Percentiles rank a stretch among this genome's conserved stretches.
phyloP scores from a whole-genome alignment of 805 yeast genomes.

The Myxozyma mucilagina region DNA sequence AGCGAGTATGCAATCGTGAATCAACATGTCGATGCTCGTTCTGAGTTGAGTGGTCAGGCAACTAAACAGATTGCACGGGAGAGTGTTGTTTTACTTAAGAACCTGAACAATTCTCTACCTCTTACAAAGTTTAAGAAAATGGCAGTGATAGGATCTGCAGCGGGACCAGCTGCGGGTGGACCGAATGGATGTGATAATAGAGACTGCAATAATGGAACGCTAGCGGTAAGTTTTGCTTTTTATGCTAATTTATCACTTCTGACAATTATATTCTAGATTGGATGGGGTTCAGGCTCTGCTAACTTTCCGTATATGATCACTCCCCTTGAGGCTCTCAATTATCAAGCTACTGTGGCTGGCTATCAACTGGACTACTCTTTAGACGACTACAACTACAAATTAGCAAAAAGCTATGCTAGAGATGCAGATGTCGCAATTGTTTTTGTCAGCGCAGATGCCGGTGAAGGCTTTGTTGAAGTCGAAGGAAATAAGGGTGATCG shows the following conservation, averaged over 20 bases:
- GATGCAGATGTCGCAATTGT: slow-evolving; percentile 56
- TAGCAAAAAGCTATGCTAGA: slow-evolving; percentile 49
- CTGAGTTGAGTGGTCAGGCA: slow-evolving; percentile 44
- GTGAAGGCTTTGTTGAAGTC: slow-evolving; percentile 60
- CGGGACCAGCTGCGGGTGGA: slow-evolving; percentile 54
- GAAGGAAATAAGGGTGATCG: slow-evolving; percentile 63
- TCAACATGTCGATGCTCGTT: slow-evolving; percentile 56
- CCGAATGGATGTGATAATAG: slow-evolving; percentile 54
- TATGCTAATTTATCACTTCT: background rate
- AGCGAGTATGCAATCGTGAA: slow-evolving; percentile 58
- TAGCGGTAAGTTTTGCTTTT: slow-evolving; percentile 40
- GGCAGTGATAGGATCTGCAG: slow-evolving; percentile 56
- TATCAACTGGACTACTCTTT: slow-evolving; percentile 49
- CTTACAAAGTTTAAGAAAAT: slow-evolving; percentile 41
- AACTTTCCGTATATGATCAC: slow-evolving; percentile 58
- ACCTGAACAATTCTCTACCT: slow-evolving; percentile 55
- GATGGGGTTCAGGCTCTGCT: slow-evolving; percentile 68
- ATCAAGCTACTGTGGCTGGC: slow-evolving; percentile 49
- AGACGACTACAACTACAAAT: slow-evolving; percentile 51
- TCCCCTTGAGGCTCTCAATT: slow-evolving; percentile 57
- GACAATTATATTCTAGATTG: slow-evolving; percentile 37
- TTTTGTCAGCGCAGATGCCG: slow-evolving; percentile 55
- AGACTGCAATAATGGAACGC: slow-evolving; percentile 53
- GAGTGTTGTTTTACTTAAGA: slow-evolving; percentile 57
- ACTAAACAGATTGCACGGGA: slow-evolving; percentile 59